Evolutionary conservation across 768 basidiomycete species (phyloP).

Genomic region (Amanita phalloides): DNA sequence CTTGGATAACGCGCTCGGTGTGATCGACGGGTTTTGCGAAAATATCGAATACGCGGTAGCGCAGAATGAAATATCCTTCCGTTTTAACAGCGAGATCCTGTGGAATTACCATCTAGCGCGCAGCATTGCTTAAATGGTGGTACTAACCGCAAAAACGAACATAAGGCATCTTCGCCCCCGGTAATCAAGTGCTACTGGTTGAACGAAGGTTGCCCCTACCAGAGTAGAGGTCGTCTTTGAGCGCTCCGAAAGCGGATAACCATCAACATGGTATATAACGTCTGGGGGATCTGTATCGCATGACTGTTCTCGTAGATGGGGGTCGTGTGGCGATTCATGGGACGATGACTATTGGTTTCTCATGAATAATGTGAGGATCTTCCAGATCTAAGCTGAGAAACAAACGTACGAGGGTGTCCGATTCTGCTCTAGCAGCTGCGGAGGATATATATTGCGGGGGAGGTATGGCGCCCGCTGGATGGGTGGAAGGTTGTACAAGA

Average conservation of each 20-base stretch:
- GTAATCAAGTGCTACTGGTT: constrained; percentile 43
- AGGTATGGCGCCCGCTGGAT: background rate
- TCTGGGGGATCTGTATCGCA: constrained; percentile 15
- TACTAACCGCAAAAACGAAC: constrained; percentile 55
- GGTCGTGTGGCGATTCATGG: background rate
- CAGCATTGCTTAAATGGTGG: constrained; percentile 4
- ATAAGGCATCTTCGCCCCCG: constrained; percentile 44
- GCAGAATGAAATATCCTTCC: constrained; percentile 55
- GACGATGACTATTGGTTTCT: background rate
- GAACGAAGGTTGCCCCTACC: constrained; percentile 52
- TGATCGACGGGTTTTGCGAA: constrained; percentile 26
- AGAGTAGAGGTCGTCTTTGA: constrained; percentile 42
- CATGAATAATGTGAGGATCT: constrained; percentile 4
- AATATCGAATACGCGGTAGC: constrained; percentile 58
- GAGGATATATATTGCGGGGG: constrained; percentile 4
- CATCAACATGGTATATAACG: constrained; percentile 30
- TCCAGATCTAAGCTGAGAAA: background rate
- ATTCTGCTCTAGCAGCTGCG: background rate
- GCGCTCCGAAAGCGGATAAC: constrained; percentile 32
- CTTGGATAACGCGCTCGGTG: constrained; percentile 36
- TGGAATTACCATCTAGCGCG: background rate
- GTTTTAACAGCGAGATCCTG: constrained; percentile 66
- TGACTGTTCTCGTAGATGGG: background rate
- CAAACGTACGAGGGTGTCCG: background rate
- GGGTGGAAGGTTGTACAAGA: background rate